Conservation (phyloP, 169 alveolate species). For the Plasmodium vivax region DNA sequence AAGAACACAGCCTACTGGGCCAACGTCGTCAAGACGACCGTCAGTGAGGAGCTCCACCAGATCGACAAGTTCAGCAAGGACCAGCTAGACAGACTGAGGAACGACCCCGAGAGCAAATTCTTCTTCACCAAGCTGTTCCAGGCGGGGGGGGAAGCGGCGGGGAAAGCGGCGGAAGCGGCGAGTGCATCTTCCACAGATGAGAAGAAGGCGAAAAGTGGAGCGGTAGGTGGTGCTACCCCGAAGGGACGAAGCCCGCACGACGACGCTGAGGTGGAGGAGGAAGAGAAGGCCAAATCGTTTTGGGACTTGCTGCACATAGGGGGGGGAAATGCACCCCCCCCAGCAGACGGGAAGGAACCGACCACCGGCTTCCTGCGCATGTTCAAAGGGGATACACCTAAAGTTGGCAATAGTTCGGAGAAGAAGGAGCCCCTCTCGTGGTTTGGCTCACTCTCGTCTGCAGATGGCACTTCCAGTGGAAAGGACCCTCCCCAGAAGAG, state of each 20-base stretch:
- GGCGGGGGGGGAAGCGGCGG: neutral
- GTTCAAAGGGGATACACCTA: neutral
- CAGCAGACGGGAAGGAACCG: neutral
- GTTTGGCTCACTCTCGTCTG: neutral
- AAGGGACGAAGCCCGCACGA: neutral
- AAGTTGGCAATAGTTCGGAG: neutral
- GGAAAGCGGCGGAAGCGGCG: neutral
- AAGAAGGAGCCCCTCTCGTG: neutral
- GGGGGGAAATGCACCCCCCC: neutral
- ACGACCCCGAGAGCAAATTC: neutral
- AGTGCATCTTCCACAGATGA: neutral
- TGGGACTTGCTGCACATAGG: neutral
- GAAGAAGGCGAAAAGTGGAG: neutral
- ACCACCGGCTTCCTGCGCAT: neutral
- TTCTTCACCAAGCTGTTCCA: slow-evolving; percentile 16
- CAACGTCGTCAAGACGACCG: slow-evolving; percentile 6
- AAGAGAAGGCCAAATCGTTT: neutral
- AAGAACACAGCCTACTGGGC: slow-evolving; percentile 7
- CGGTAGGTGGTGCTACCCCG: neutral
- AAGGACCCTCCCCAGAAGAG: neutral
- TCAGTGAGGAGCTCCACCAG: slow-evolving; percentile 15
- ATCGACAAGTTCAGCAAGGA: slow-evolving; percentile 15
- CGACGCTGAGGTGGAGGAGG: neutral
- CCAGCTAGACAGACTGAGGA: slow-evolving; percentile 18
- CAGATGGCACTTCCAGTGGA: neutral